Percentiles rank a stretch among this genome's conserved stretches.
Evolutionary conservation across 2,329 filamentous ascomycete species (phyloP).

Genomic region (Claviceps arundinis): DNA sequence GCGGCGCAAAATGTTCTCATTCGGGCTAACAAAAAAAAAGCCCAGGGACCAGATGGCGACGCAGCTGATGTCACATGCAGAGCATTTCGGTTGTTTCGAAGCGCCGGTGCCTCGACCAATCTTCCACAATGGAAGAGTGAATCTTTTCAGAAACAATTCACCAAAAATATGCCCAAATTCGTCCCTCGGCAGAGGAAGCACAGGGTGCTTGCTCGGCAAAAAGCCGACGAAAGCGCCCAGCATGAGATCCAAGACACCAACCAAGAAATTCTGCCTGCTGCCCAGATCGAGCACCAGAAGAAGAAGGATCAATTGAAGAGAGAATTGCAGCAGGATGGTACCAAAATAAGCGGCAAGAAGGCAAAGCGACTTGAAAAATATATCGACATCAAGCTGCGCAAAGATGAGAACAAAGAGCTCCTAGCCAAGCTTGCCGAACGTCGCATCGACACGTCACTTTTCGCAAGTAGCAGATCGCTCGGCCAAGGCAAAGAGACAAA

Average conservation of each 20-base stretch:
- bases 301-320: slow-evolving; percentile 43
- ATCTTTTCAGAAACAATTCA: neutral
- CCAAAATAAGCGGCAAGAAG: slow-evolving; percentile 50
- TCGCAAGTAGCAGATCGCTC: slow-evolving; percentile 64
- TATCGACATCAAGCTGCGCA: slow-evolving; percentile 80
- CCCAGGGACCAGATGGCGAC: too few species aligned
- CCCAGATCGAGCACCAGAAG: slow-evolving; percentile 38
- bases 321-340: slow-evolving; percentile 35
- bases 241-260: slow-evolving; percentile 26
- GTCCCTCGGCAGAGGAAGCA: slow-evolving; percentile 55
- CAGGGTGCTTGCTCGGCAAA: slow-evolving; percentile 52
- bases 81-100: slow-evolving; percentile 12
- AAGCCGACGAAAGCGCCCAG: slow-evolving; percentile 29
- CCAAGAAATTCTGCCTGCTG: slow-evolving; percentile 20
- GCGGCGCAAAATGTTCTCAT: slow-evolving; percentile 20
- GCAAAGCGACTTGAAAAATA: slow-evolving; percentile 56
- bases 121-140: neutral
- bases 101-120: slow-evolving; percentile 1
- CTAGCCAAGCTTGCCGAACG: slow-evolving; percentile 68
- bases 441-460: slow-evolving; percentile 70
- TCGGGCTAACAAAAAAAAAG: slow-evolving; percentile 7
- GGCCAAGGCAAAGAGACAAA: slow-evolving; percentile 62
- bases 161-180: slow-evolving; percentile 37
- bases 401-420: slow-evolving; percentile 79
- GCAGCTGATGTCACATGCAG: neutral